Evolutionary conservation across 805 yeast genomes (phyloP), one percentile per base, ranked within the genome.

Genomic region (Myxozyma lipomycoides): DNA sequence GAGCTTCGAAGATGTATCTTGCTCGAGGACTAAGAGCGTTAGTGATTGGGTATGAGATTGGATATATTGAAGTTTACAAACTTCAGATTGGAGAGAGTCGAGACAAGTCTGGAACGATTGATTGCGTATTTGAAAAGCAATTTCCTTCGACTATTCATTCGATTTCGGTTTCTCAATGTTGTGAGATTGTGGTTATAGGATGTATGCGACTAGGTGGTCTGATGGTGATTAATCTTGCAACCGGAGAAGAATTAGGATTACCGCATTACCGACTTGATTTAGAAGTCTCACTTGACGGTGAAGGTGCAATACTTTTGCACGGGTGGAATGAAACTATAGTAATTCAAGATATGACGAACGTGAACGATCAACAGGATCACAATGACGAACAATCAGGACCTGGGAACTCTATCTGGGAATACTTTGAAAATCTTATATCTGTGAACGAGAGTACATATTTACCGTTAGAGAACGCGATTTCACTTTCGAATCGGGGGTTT

Each of bases 211-310:
- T 59, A 4, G 63, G 63, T n/a, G 62, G 62, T 9, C 48, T 59
- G 22, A 42, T 47, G 17, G 40, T 55, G 30, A 45, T 59, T 42
- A 44, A 59, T 30, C 49, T 53, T 10, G 26, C 39, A 21, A 47
- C 59, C 4, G 57, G 55, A 3, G 43, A 22, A 3, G 60, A 54
- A 30, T 19, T 54, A 7, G 62, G 59, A 19, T 28, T 59, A 30
- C 63, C 63, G 10, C 62, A 59, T 38, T 59, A 59, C 46, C 41
- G 61, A 25, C 49, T 59, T 24, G 62, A 57, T 37, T 40, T 60
- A 15, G 23, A 36, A 19, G 36, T 52, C 7, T 28, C 35, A 10
- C 26, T 52, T 17, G 49, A 45, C 19, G 48, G 26, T 15, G 36
- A 46, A 7, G 59, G 46, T 32, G 60, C 53, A 9, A 38, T 58